Evolutionary conservation across 2,329 filamentous ascomycete species (phyloP).

Genomic region (Fusarium agapanthi): DNA sequence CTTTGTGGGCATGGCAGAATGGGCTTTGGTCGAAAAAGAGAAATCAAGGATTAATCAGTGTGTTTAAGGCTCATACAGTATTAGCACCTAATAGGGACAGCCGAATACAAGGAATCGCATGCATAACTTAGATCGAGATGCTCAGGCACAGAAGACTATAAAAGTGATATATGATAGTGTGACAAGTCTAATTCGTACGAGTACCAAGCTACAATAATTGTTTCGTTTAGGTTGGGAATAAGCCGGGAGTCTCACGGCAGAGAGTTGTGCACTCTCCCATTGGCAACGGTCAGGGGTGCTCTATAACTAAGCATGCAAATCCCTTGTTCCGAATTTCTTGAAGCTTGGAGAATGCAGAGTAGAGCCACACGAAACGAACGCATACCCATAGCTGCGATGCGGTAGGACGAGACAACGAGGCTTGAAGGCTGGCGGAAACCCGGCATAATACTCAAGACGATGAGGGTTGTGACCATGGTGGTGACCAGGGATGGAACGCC

Average conservation of each 20-base stretch:
- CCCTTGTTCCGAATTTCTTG: background rate
- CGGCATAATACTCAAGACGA: background rate
- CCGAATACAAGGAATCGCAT: conserved; percentile 20
- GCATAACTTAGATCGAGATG: conserved; percentile 16
- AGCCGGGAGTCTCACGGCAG: background rate
- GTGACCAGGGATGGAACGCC: conserved; percentile 14
- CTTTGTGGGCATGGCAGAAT: background rate
- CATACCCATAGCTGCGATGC: background rate
- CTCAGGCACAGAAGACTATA: conserved; percentile 6
- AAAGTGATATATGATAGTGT: conserved; percentile 30
- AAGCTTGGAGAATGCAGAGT: background rate
- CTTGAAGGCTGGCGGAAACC: conserved; percentile 18
- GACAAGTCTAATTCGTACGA: conserved; percentile 3
- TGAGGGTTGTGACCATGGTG: conserved; percentile 5
- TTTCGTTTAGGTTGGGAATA: conserved; percentile 1
- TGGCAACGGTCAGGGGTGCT: background rate
- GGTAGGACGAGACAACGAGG: conserved; percentile 5
- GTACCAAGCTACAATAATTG: conserved; percentile 3
- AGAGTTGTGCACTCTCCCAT: background rate
- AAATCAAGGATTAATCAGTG: conserved; percentile 20
- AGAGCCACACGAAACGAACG: background rate
- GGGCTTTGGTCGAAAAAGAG: background rate
- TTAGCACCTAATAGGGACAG: conserved; percentile 10
- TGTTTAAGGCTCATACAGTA: conserved; percentile 8
- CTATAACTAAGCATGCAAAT: background rate